Conservation (phyloP, 1,284 basidiomycete species). For the Boletus austroedulis region DNA sequence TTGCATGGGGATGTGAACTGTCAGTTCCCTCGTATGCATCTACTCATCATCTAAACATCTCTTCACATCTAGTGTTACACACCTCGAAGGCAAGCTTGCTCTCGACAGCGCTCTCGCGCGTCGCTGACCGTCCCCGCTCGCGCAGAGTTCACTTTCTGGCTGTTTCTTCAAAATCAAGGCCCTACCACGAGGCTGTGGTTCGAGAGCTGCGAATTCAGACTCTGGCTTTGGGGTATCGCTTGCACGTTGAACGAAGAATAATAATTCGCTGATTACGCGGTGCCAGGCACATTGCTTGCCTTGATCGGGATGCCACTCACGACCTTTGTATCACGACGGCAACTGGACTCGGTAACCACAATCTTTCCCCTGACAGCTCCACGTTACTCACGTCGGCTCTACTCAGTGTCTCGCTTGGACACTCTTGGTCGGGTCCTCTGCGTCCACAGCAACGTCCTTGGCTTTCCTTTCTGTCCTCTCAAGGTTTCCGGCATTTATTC, state of each 20-base stretch:
- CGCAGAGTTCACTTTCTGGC: constrained; percentile 71
- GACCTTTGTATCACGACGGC: constrained; percentile 51
- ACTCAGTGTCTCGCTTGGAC: constrained; percentile 72
- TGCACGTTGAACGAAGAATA: not conserved
- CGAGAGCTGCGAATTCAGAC: constrained; percentile 59
- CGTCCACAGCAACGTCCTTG: constrained; percentile 60
- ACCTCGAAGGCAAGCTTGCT: constrained; percentile 61
- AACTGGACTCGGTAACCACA: constrained; percentile 52
- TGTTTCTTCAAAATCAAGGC: constrained; percentile 71
- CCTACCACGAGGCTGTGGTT: constrained; percentile 69
- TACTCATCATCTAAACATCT: not conserved
- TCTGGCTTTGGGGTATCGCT: constrained; percentile 56
- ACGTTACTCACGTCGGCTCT: constrained; percentile 12
- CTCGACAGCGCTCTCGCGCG: not conserved
- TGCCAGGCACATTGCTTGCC: constrained; percentile 55
- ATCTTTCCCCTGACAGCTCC: not conserved
- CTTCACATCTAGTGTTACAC: constrained; percentile 56
- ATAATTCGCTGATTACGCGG: constrained; percentile 18
- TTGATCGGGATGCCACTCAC: constrained; percentile 68
- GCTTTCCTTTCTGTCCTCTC: constrained; percentile 64
- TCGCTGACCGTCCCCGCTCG: constrained; percentile 2
- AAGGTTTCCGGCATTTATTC: constrained; percentile 65
- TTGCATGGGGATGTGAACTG: constrained; percentile 72
- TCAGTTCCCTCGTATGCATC: constrained; percentile 36
- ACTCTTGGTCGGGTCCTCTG: constrained; percentile 62